Evolutionary conservation across 169 alveolate species (phyloP).

Genomic region (Eimeria acervulina): DNA sequence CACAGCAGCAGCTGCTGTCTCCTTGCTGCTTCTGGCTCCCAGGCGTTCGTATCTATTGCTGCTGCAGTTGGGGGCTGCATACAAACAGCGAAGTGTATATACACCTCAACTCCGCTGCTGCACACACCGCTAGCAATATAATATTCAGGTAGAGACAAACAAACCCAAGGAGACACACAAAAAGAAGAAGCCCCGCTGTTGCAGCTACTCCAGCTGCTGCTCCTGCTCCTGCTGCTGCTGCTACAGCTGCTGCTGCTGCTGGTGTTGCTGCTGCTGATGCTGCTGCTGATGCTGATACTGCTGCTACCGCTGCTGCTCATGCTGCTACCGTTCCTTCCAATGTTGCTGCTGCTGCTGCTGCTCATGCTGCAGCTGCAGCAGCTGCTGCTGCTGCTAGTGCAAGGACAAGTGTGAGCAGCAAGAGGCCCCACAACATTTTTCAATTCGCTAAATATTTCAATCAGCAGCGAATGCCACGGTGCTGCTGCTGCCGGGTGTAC

Average conservation of each 20-base stretch:
- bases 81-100: not conserved
- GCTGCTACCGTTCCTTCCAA: too few relatives aligned
- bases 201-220: too few relatives aligned
- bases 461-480: not conserved
- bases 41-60: not conserved
- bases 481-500: too few relatives aligned
- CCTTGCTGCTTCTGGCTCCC: not conserved
- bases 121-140: not conserved
- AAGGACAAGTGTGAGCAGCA: not conserved
- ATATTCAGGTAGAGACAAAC: not conserved
- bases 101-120: not conserved
- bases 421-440: not conserved
- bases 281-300: too few relatives aligned
- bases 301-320: too few relatives aligned
- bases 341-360: not conserved
- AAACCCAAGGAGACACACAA: not conserved
- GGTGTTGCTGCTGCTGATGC: too few relatives aligned
- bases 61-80: not conserved
- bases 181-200: not conserved
- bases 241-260: too few relatives aligned
- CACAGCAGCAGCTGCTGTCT: not conserved
- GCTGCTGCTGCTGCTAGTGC: conserved; percentile 9
- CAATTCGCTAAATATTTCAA: not conserved
- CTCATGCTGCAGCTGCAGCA: not conserved
- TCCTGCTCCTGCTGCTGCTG: too few relatives aligned